phyloP scores from a whole-genome alignment of 192 early-diverging fungal genomes.

The Coemansia sp. region DNA sequence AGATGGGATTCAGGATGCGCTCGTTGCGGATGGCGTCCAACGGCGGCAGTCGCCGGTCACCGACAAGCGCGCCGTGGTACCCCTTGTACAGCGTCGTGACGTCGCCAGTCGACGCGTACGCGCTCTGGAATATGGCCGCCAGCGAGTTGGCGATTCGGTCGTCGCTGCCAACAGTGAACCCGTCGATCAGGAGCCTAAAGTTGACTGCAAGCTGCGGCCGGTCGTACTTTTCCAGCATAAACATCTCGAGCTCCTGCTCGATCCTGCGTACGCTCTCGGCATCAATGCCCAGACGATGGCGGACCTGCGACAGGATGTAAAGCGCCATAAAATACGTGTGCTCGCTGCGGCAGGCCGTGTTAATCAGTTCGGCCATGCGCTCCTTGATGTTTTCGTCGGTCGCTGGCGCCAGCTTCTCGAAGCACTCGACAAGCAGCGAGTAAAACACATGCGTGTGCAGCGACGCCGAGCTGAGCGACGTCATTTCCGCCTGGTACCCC shows the following conservation, averaged over 20 bases:
- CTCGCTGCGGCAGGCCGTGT: constrained; percentile 34
- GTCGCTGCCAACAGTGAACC: constrained; percentile 27
- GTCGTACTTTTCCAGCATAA: constrained; percentile 39
- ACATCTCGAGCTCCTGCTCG: constrained; percentile 40
- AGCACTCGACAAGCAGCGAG: constrained; percentile 58
- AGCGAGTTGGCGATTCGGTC: constrained; percentile 35
- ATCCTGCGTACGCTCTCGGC: constrained; percentile 30
- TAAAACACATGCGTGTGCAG: constrained; percentile 66
- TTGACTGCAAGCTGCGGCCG: constrained; percentile 41
- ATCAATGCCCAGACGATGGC: constrained; percentile 20
- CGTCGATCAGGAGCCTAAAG: constrained; percentile 35
- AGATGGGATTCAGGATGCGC: constrained; percentile 33
- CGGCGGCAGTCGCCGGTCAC: constrained; percentile 2
- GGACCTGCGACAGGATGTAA: constrained; percentile 30
- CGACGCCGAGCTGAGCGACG: constrained; percentile 63
- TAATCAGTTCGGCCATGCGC: constrained; percentile 56
- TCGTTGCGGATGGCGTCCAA: constrained; percentile 26
- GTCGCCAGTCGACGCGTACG: constrained; percentile 42
- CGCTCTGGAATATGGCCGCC: constrained; percentile 37
- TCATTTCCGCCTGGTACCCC: constrained; percentile 65
- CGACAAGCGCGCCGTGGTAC: constrained; percentile 25
- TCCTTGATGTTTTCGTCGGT: constrained; percentile 59
- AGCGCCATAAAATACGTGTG: constrained; percentile 44
- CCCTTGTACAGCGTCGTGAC: constrained; percentile 33
- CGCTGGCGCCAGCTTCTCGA: constrained; percentile 58